A percentile compares a stretch with the other conserved stretches of the same genome.
Conservation (phyloP, 2,329 filamentous ascomycete genomes). For the Alternaria rosae region DNA sequence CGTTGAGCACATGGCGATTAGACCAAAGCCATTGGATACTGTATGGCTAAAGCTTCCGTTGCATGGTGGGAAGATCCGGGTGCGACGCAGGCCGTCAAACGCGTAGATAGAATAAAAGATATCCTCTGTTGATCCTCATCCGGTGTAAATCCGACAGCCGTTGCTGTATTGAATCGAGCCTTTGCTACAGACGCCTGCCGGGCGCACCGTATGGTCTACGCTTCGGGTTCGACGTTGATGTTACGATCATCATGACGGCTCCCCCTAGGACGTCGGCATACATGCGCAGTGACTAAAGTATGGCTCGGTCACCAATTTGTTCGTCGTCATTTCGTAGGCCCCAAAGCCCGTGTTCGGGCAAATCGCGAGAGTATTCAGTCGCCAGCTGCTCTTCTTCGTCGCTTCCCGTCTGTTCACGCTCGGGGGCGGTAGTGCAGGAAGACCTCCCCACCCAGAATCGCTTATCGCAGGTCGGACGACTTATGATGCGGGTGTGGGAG, state of each 20-base stretch:
- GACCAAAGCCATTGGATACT: slow-evolving; percentile 19
- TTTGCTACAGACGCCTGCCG: neutral
- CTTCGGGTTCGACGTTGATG: neutral
- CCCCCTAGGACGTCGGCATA: neutral
- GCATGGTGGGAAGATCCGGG: slow-evolving; percentile 13
- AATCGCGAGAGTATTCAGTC: neutral
- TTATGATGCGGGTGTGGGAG: neutral
- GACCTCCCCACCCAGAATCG: neutral
- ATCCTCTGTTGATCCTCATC: neutral
- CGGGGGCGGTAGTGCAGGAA: neutral
- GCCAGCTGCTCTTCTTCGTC: neutral
- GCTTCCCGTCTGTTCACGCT: neutral
- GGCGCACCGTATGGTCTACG: neutral
- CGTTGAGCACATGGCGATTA: slow-evolving; percentile 17
- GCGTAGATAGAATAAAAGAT: neutral
- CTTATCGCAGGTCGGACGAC: neutral
- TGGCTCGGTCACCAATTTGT: neutral
- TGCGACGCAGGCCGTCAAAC: slow-evolving; percentile 2
- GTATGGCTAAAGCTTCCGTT: slow-evolving; percentile 22
- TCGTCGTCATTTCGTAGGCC: neutral
- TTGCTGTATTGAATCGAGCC: neutral
- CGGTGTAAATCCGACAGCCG: neutral
- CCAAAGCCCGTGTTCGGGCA: neutral
- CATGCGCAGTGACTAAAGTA: neutral
- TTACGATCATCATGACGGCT: neutral